Percentiles rank a stretch among this genome's conserved stretches.
phyloP scores from a whole-genome alignment of 1,284 basidiomycete genomes.

The Leccinum fuscescens region DNA sequence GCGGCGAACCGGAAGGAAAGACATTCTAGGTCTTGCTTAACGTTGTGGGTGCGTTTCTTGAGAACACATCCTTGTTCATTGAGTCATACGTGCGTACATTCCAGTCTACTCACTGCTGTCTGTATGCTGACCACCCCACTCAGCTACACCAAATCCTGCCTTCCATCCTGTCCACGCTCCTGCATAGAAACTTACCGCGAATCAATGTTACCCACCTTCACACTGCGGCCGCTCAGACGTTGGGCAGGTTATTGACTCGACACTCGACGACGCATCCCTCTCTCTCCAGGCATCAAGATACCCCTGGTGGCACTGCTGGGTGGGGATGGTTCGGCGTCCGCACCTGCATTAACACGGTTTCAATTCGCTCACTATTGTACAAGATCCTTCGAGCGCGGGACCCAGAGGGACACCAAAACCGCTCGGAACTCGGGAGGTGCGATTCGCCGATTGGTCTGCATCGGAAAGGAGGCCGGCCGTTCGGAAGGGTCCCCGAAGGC shows the following conservation, averaged over 20 bases:
- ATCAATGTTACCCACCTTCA: constrained; percentile 65
- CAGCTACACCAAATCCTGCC: constrained; percentile 95
- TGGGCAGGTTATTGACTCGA: constrained; percentile 75
- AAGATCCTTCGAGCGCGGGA: constrained; percentile 18
- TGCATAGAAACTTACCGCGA: constrained; percentile 78
- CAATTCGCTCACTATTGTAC: constrained; percentile 25
- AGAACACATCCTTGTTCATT: constrained; percentile 77
- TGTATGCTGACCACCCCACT: constrained; percentile 2
- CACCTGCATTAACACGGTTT: constrained; percentile 26
- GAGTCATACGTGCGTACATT: constrained; percentile 84
- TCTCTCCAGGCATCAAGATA: constrained; percentile 84
- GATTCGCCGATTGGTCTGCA: constrained; percentile 77
- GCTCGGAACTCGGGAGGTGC: constrained; percentile 79
- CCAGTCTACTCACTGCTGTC: background rate
- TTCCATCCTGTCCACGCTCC: constrained; percentile 85
- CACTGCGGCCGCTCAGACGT: constrained; percentile 75
- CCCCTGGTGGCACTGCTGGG: constrained; percentile 65
- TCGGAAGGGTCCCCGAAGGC: constrained; percentile 74
- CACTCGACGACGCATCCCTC: constrained; percentile 85
- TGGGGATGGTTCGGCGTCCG: constrained; percentile 9
- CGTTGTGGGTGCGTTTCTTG: too few species aligned
- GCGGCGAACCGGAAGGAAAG: too few species aligned
- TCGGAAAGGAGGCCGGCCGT: constrained; percentile 77
- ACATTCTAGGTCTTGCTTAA: too few species aligned
- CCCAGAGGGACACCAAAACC: constrained; percentile 56